These are phyloP conservation scores for Mycena polygramma DNA, from an alignment of 768 basidiomycete species.

Conservation along the genomic window DNA sequence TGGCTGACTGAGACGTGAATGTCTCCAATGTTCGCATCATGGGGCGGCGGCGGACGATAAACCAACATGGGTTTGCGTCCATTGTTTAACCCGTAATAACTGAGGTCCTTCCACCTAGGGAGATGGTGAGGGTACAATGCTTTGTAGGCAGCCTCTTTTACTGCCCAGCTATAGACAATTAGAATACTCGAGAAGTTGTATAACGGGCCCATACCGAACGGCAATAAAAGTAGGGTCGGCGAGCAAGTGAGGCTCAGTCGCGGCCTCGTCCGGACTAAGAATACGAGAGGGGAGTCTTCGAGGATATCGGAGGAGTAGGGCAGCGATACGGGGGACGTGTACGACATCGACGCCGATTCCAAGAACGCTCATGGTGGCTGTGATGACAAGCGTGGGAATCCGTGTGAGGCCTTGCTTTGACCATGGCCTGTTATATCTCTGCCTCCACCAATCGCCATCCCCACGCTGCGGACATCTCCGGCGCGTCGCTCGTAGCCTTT, in stretches of 20 bases:
- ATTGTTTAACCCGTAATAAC: slow-evolving; percentile 54
- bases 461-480: slow-evolving; percentile 62
- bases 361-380: slow-evolving; percentile 53
- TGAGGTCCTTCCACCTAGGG: slow-evolving; percentile 84
- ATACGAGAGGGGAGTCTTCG: slow-evolving; percentile 70
- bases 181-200: slow-evolving; percentile 6
- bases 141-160: slow-evolving; percentile 92
- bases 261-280: slow-evolving; percentile 64
- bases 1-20: slow-evolving; percentile 85
- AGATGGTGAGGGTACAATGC: slow-evolving; percentile 74
- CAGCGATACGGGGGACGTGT: slow-evolving; percentile 72
- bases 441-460: slow-evolving; percentile 63
- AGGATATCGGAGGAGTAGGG: slow-evolving; percentile 63
- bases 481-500: slow-evolving; percentile 58
- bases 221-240: slow-evolving; percentile 68
- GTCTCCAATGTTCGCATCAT: slow-evolving; percentile 42
- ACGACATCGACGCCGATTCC: slow-evolving; percentile 86
- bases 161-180: slow-evolving; percentile 70
- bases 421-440: slow-evolving; percentile 53
- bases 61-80: slow-evolving; percentile 55
- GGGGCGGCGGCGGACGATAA: slow-evolving; percentile 55
- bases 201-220: slow-evolving; percentile 69
- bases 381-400: background rate
- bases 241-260: slow-evolving; percentile 53
- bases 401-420: slow-evolving; percentile 11